These are phyloP conservation scores for Tolypocladium tundrense DNA, from an alignment of 2,329 filamentous ascomycete genomes.

Conservation along the genomic window DNA sequence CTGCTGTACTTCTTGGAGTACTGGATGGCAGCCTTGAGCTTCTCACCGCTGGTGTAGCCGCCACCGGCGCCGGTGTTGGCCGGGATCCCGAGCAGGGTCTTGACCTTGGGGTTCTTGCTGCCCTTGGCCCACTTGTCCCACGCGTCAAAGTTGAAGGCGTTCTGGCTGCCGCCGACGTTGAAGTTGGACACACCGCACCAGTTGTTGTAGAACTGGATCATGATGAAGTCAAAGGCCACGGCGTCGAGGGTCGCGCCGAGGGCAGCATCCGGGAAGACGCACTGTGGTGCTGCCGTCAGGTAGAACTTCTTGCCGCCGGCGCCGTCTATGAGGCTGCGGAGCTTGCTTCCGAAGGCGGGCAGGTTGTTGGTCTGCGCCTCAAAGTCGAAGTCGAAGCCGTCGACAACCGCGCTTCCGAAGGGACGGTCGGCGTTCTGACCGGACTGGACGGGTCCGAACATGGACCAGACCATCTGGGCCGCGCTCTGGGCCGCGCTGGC, in stretches of 20 bases:
- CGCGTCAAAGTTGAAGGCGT: slow-evolving; percentile 49
- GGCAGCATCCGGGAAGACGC: slow-evolving; percentile 52
- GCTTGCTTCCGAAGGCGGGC: slow-evolving; percentile 45
- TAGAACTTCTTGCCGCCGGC: slow-evolving; percentile 46
- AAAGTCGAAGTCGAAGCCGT: slow-evolving; percentile 72
- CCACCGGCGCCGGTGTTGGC: slow-evolving; percentile 42
- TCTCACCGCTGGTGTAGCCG: slow-evolving; percentile 41
- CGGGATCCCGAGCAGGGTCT: slow-evolving; percentile 51
- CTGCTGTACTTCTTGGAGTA: slow-evolving; percentile 44
- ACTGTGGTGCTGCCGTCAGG: slow-evolving; percentile 59
- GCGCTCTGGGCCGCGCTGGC: slow-evolving; percentile 38
- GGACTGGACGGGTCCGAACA: slow-evolving; percentile 49
- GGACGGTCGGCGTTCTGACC: slow-evolving; percentile 44
- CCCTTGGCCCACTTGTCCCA: slow-evolving; percentile 58
- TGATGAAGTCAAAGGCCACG: slow-evolving; percentile 50
- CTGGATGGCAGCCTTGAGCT: slow-evolving; percentile 38
- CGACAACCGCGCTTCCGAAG: slow-evolving; percentile 54
- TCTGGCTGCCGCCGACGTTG: slow-evolving; percentile 31
- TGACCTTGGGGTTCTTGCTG: slow-evolving; percentile 48
- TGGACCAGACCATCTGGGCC: slow-evolving; percentile 57
- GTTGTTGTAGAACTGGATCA: slow-evolving; percentile 62
- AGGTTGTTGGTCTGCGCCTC: slow-evolving; percentile 52
- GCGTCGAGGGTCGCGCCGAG: slow-evolving; percentile 45
- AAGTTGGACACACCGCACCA: slow-evolving; percentile 51
- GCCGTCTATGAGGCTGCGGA: slow-evolving; percentile 45